A percentile compares a stretch with the other conserved stretches of the same genome.
phyloP scores from a whole-genome alignment of 2,329 filamentous ascomycete species.

The Lasiodiplodia hormozganensis region DNA sequence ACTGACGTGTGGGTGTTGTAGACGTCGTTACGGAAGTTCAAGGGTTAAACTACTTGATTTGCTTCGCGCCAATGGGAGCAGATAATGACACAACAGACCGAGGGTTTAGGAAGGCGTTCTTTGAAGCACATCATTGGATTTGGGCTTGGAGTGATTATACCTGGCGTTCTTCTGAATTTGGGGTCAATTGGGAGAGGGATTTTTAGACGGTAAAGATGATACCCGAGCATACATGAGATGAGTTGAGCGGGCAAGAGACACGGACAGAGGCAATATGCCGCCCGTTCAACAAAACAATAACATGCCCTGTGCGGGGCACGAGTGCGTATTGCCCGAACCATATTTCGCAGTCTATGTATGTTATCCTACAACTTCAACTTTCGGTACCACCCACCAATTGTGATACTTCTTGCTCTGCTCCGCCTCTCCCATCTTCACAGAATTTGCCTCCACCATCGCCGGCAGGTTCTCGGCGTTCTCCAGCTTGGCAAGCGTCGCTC shows the following conservation, averaged over 20 bases:
- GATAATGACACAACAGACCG: background rate
- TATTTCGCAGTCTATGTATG: slow-evolving; percentile 25
- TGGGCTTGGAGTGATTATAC: background rate
- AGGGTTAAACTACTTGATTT: slow-evolving; percentile 36
- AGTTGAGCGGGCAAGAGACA: background rate
- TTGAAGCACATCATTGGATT: background rate
- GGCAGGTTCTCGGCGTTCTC: slow-evolving; percentile 32
- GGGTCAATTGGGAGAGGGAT: background rate
- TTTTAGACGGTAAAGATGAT: background rate
- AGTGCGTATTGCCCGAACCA: background rate
- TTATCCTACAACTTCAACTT: slow-evolving; percentile 38
- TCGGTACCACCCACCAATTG: slow-evolving; percentile 56
- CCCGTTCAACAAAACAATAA: background rate
- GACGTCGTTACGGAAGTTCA: slow-evolving; percentile 45
- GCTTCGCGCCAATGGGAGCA: background rate
- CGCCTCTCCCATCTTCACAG: slow-evolving; percentile 32
- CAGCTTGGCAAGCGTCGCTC: slow-evolving; percentile 34
- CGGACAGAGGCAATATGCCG: background rate
- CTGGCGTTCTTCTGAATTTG: background rate
- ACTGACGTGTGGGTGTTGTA: slow-evolving; percentile 18
- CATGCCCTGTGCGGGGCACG: background rate
- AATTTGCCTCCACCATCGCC: slow-evolving; percentile 2
- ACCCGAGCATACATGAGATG: background rate
- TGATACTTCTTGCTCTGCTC: slow-evolving; percentile 49
- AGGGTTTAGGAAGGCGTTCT: background rate